phyloP scores from a whole-genome alignment of 306 rosid genomes.

The Acacia confusa region DNA sequence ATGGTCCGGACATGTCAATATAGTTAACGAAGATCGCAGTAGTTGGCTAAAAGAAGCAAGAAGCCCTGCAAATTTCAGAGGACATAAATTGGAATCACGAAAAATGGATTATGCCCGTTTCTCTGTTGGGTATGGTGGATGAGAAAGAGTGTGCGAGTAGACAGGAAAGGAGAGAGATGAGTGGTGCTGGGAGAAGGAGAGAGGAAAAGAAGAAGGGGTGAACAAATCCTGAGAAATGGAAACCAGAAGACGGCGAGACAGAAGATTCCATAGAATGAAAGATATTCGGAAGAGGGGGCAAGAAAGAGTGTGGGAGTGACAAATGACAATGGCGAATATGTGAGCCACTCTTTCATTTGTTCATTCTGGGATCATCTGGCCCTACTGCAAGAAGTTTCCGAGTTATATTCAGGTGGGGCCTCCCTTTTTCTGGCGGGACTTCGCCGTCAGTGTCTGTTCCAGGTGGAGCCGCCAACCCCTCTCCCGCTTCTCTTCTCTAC shows the following conservation, averaged over 20 bases:
- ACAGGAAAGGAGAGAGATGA: not conserved
- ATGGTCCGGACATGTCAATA: constrained; percentile 54
- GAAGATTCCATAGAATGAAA: not conserved
- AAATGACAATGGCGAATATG: not conserved
- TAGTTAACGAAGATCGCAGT: not conserved
- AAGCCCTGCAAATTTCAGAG: not conserved
- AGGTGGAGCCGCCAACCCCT: not conserved
- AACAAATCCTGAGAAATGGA: not conserved
- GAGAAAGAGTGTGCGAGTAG: not conserved
- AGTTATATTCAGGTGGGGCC: constrained; percentile 15
- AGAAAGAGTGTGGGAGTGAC: not conserved
- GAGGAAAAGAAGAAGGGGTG: not conserved
- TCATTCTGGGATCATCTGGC: not conserved
- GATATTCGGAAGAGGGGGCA: not conserved
- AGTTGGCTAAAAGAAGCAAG: constrained; percentile 7
- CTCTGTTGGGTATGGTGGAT: not conserved
- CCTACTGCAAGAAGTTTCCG: constrained; percentile 15
- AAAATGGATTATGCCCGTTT: not conserved
- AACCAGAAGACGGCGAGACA: constrained; percentile 11
- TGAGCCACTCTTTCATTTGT: not conserved
- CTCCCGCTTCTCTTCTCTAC: not conserved
- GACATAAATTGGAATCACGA: not conserved
- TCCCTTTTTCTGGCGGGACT: constrained; percentile 29
- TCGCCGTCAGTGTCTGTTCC: not conserved
- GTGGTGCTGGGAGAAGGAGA: not conserved